A percentile compares a stretch with the other conserved stretches of the same genome.
phyloP scores from a whole-genome alignment of 2,329 filamentous ascomycete species.

The Ophiostoma quercus region DNA sequence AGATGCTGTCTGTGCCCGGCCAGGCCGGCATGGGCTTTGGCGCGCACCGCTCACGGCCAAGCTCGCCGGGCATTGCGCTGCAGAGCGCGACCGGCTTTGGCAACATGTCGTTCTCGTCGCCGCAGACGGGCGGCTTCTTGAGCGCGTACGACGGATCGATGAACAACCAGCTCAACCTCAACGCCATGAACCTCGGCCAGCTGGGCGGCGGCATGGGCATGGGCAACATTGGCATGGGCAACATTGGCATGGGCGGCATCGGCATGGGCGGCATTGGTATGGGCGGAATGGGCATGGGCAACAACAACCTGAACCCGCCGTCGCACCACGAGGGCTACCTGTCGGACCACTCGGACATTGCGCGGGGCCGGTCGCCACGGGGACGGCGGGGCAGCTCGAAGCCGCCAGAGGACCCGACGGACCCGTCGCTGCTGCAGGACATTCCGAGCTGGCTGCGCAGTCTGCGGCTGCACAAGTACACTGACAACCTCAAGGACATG shows the following conservation, averaged over 20 bases:
- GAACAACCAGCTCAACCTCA: constrained; percentile 48
- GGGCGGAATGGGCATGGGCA: constrained; percentile 10
- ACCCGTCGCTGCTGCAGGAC: constrained; percentile 82
- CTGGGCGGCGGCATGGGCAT: constrained; percentile 35
- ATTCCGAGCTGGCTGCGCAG: constrained; percentile 95
- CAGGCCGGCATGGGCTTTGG: constrained; percentile 50
- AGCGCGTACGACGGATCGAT: constrained; percentile 73
- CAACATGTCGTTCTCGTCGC: constrained; percentile 70
- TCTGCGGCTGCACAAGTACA: constrained; percentile 95
- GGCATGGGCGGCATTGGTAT: constrained; percentile 40
- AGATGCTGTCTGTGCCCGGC: constrained; percentile 72
- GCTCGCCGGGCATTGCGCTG: constrained; percentile 80
- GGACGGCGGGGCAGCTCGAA: constrained; percentile 92
- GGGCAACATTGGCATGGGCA: constrained; percentile 14
- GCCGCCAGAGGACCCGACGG: constrained; percentile 94
- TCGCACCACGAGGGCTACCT: constrained; percentile 70
- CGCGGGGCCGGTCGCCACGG: constrained; percentile 82
- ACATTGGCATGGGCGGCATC: constrained; percentile 14
- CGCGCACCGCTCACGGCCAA: constrained; percentile 76
- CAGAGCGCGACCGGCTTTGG: constrained; percentile 57
- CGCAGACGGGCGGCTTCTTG: constrained; percentile 91
- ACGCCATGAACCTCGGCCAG: constrained; percentile 34
- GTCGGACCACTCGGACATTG: constrained; percentile 89
- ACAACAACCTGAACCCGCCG: constrained; percentile 3
- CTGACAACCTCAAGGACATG: constrained; percentile 94